Evolutionary conservation across 129 eudicot species (phyloP), one percentile per base, ranked within the genome.

Genomic region (Flaveria bidentis): DNA sequence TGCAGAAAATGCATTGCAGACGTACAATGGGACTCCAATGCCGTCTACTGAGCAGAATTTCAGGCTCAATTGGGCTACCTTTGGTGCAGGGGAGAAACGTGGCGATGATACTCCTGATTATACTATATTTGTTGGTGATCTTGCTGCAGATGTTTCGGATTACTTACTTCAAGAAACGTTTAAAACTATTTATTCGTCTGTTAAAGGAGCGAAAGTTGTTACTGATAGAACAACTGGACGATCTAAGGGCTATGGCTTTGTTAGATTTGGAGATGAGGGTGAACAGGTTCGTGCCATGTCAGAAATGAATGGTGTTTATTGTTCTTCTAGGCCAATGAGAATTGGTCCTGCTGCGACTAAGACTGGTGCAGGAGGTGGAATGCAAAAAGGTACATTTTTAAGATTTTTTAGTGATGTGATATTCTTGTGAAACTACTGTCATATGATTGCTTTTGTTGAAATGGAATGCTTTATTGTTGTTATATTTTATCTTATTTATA

Each of bases 231-330:
- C 77, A 53, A 91, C 99, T 5, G 97, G 95, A 52, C 96, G 97
- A 9, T 76, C 99, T 42, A 95, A 91, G 83, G 99, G 99, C 42
- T 95, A 91, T 76, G 99, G 99, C 61, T 95, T 95, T 86, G 97
- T 95, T 66, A 91, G 85, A 79, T 95, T 95, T 85, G 99, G 86
- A 39, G 99, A 95, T 78, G 99, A 91, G 85, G 67, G 82, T 73
- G 99, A 95, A 73, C 97, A 95, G 73, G 50, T 86, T 30, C 93
- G 97, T 28, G 99, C 99, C n/a, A 95, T 95, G 99, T 81, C 88
- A 60, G 97, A 91, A 87, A 95, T 95, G 99, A 89, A 91, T 78
- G 99, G 99, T 15, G 88, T 84, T 26, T 64, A 82, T 41, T 87
- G 91, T 55, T 87, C 96, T 66, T 84, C 88, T 68, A 84, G 95